Conservation (phyloP, 179 eudicot genomes). For the Actinidia chinensis region DNA sequence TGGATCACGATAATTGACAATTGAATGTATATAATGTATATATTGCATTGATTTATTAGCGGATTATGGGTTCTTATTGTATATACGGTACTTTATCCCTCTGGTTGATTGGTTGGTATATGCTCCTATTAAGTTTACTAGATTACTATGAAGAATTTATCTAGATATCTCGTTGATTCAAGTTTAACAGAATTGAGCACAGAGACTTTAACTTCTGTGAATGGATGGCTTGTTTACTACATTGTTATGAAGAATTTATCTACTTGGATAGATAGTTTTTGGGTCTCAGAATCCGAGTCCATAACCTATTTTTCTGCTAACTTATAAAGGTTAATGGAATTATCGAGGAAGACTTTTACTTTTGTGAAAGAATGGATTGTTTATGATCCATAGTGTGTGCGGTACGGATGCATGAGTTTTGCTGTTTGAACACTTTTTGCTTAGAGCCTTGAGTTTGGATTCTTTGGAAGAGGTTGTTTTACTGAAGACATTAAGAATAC, state of each 20-base stretch:
- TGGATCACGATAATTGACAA: not conserved
- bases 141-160: not conserved
- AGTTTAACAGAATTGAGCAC: too few species aligned
- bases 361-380: not conserved
- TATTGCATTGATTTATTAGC: not conserved
- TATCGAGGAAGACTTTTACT: not conserved
- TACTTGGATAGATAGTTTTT: too few species aligned
- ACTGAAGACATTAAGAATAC: not conserved
- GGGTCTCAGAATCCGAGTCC: too few species aligned
- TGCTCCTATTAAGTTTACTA: not conserved
- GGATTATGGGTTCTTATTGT: not conserved
- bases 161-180: too few species aligned
- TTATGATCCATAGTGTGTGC: not conserved
- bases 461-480: not conserved
- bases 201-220: too few species aligned
- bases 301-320: too few species aligned
- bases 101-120: conserved; percentile 1
- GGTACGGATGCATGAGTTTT: not conserved
- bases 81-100: not conserved
- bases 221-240: too few species aligned
- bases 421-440: not conserved
- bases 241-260: too few species aligned
- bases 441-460: not conserved
- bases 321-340: not conserved
- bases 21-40: conserved; percentile 11